Evolutionary conservation across 805 yeast species (phyloP).

Genomic region (Kodamaea hsintzibuensis): DNA sequence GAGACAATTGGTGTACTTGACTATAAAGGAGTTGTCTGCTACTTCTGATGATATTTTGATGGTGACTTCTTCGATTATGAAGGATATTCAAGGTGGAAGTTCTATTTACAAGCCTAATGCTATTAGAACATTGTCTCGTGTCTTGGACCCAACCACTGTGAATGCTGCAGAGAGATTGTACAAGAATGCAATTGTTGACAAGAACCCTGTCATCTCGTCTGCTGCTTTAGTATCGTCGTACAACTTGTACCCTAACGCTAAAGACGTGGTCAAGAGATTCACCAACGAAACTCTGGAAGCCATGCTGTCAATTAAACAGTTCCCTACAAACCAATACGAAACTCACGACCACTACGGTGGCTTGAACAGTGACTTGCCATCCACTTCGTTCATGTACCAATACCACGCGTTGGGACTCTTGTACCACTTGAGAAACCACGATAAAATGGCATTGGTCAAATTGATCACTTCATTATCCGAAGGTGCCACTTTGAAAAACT

Average conservation of each 20-base stretch:
- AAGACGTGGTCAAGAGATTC: conserved; percentile 91
- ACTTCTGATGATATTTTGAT: conserved; percentile 89
- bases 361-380: conserved; percentile 53
- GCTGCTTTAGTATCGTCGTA: conserved; percentile 95
- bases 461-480: conserved; percentile 76
- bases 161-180: conserved; percentile 90
- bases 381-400: conserved; percentile 81
- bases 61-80: conserved; percentile 98
- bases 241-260: conserved; percentile 85
- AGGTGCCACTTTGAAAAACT: conserved; percentile 64
- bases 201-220: conserved; percentile 80
- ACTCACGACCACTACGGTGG: conserved; percentile 58
- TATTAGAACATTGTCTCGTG: conserved; percentile 85
- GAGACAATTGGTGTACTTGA: conserved; percentile 91
- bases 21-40: conserved; percentile 85
- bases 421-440: conserved; percentile 85
- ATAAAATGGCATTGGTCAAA: conserved; percentile 90
- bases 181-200: conserved; percentile 90
- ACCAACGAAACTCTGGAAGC: conserved; percentile 93
- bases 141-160: conserved; percentile 86
- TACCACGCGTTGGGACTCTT: conserved; percentile 94
- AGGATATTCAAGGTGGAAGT: conserved; percentile 91
- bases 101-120: conserved; percentile 90
- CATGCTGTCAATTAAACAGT: conserved; percentile 60
- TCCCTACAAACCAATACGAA: conserved; percentile 50